Percentiles rank a stretch among this genome's conserved stretches.
These are phyloP conservation scores for Smittium culicis DNA, from an alignment of 371 early-diverging fungal genomes.

Conservation along the genomic window DNA sequence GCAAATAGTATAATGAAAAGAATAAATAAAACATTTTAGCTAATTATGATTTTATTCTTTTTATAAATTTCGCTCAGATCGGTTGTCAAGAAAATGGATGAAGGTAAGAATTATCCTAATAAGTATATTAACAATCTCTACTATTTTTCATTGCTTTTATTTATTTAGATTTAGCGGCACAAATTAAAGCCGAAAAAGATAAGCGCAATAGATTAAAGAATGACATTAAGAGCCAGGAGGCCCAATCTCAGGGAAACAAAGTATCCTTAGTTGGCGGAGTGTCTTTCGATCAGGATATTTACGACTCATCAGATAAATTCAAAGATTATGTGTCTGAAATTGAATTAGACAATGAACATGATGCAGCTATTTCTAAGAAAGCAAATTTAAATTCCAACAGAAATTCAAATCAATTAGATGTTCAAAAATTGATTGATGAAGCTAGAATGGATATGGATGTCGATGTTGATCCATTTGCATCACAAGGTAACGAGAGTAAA, in stretches of 20 bases:
- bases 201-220: slow-evolving; percentile 20
- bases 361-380: slow-evolving; percentile 33
- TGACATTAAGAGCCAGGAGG: background rate
- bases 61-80: too few species aligned
- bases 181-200: slow-evolving; percentile 25
- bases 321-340: slow-evolving; percentile 58
- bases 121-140: too few species aligned
- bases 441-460: slow-evolving; percentile 44
- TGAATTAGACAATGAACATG: slow-evolving; percentile 38
- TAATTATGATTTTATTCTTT: too few species aligned
- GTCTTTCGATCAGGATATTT: slow-evolving; percentile 67
- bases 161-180: slow-evolving; percentile 17
- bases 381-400: slow-evolving; percentile 28
- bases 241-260: slow-evolving; percentile 9
- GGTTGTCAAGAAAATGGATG: too few species aligned
- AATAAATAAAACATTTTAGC: too few species aligned
- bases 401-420: slow-evolving; percentile 51
- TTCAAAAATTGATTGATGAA: slow-evolving; percentile 57
- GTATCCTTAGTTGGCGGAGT: slow-evolving; percentile 26
- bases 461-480: slow-evolving; percentile 28
- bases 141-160: slow-evolving; percentile 11
- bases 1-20: too few species aligned
- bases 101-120: too few species aligned
- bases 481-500: slow-evolving; percentile 13
- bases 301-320: slow-evolving; percentile 48